These are phyloP conservation scores for Fusarium tanahbumbuense DNA, from an alignment of 2,329 filamentous ascomycete genomes.

Conservation along the genomic window DNA sequence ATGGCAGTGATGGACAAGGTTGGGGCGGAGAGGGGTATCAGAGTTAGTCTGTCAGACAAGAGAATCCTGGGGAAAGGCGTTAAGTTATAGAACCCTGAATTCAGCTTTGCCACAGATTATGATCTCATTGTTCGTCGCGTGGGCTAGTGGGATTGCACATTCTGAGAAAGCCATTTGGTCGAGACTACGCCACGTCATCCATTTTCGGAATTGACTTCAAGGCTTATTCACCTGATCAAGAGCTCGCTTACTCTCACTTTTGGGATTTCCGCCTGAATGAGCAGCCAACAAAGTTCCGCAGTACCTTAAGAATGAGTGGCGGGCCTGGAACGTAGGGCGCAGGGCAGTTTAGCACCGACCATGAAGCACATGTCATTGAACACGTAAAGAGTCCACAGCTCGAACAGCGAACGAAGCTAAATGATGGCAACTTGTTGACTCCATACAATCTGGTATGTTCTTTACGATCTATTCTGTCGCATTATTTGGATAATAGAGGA, in stretches of 20 bases:
- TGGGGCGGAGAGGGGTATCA: neutral
- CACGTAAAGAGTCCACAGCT: too few species aligned
- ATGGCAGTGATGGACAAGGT: neutral
- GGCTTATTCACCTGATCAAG: neutral
- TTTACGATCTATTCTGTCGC: too few species aligned
- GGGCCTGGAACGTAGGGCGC: neutral
- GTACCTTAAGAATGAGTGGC: neutral
- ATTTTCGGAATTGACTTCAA: neutral
- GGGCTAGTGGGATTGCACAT: neutral
- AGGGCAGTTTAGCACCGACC: neutral
- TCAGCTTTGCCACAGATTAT: neutral
- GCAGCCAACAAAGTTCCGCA: too few species aligned
- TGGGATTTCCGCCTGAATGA: neutral
- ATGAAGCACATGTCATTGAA: too few species aligned
- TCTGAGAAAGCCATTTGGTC: neutral
- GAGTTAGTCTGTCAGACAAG: neutral
- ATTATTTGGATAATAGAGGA: too few species aligned
- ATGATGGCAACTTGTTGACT: too few species aligned
- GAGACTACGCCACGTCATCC: constrained; percentile 2
- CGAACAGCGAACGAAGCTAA: too few species aligned
- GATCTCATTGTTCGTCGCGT: neutral
- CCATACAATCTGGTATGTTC: too few species aligned
- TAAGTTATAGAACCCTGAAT: neutral
- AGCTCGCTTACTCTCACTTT: neutral
- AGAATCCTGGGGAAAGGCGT: neutral